Percentiles rank a stretch among this genome's conserved stretches.
phyloP scores from a whole-genome alignment of 306 rosid genomes.

The Psophocarpus tetragonolobus region DNA sequence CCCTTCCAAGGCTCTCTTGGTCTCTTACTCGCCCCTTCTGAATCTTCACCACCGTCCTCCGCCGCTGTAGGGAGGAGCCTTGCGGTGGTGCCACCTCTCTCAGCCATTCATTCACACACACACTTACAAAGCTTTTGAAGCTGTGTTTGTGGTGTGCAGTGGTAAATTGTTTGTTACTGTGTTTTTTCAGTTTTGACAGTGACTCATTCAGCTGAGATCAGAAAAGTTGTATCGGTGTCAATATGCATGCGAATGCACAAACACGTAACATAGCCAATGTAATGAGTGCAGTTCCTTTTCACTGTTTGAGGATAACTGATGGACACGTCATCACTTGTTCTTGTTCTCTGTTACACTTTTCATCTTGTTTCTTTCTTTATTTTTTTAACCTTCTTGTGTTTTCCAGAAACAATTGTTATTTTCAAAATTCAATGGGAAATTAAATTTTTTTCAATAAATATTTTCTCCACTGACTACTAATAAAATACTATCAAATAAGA shows the following conservation, averaged over 20 bases:
- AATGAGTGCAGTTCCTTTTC: background rate
- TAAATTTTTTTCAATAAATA: too few relatives aligned
- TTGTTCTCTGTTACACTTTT: too few relatives aligned
- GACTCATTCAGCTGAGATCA: background rate
- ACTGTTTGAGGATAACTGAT: background rate
- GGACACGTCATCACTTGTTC: too few relatives aligned
- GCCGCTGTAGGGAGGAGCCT: constrained; percentile 23
- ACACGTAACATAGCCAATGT: constrained; percentile 51
- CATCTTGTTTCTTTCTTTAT: too few relatives aligned
- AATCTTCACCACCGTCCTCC: constrained; percentile 8
- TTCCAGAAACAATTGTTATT: too few relatives aligned
- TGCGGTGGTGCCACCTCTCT: constrained; percentile 26
- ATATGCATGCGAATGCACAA: constrained; percentile 40
- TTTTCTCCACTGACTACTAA: too few relatives aligned
- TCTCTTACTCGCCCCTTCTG: constrained; percentile 32
- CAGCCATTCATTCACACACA: too few relatives aligned
- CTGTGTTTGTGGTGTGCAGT: background rate
- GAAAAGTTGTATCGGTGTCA: constrained; percentile 27
- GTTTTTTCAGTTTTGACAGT: constrained; percentile 8
- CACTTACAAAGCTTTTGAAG: too few relatives aligned
- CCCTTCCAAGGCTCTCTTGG: constrained; percentile 66
- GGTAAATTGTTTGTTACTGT: background rate
- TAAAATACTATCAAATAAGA: too few relatives aligned
- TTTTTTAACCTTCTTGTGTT: too few relatives aligned
- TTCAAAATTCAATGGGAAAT: too few relatives aligned